phyloP scores from a whole-genome alignment of 2,329 filamentous ascomycete genomes.

The Aaosphaeria pasadenensis region DNA sequence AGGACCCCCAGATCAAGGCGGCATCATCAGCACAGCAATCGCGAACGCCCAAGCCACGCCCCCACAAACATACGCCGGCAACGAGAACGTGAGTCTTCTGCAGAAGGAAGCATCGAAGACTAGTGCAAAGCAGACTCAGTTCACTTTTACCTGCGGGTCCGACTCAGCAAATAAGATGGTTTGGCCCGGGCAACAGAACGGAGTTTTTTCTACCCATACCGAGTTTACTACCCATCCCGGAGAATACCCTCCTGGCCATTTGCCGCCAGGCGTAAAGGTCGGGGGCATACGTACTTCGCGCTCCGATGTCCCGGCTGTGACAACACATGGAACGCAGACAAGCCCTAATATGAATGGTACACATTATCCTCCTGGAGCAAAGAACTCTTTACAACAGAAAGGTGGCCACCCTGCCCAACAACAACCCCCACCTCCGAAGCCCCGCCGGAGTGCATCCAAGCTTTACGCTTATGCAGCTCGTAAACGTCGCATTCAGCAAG shows the following conservation, averaged over 20 bases:
- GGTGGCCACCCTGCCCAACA: conserved; percentile 36
- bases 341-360: conserved; percentile 49
- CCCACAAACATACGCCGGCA: conserved; percentile 46
- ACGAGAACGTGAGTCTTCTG: conserved; percentile 76
- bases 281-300: conserved; percentile 13
- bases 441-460: conserved; percentile 61
- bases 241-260: conserved; percentile 27
- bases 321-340: conserved; percentile 56
- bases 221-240: conserved; percentile 36
- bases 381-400: conserved; percentile 11
- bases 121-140: conserved; percentile 75
- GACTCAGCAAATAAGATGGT: conserved; percentile 77
- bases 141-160: conserved; percentile 94
- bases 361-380: conserved; percentile 23
- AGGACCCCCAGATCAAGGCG: conserved; percentile 54
- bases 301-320: conserved; percentile 38
- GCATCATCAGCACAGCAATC: conserved; percentile 90
- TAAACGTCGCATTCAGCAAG: conserved; percentile 73
- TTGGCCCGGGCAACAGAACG: conserved; percentile 63
- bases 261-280: conserved; percentile 7
- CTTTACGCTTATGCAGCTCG: conserved; percentile 73
- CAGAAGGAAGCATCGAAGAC: conserved; percentile 65
- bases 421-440: conserved; percentile 56
- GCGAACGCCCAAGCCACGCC: conserved; percentile 68
- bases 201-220: neutral